Base-by-base conservation (phyloP, 352 stramenopile genomes). In the Globisporangium acanthophoron region DNA sequence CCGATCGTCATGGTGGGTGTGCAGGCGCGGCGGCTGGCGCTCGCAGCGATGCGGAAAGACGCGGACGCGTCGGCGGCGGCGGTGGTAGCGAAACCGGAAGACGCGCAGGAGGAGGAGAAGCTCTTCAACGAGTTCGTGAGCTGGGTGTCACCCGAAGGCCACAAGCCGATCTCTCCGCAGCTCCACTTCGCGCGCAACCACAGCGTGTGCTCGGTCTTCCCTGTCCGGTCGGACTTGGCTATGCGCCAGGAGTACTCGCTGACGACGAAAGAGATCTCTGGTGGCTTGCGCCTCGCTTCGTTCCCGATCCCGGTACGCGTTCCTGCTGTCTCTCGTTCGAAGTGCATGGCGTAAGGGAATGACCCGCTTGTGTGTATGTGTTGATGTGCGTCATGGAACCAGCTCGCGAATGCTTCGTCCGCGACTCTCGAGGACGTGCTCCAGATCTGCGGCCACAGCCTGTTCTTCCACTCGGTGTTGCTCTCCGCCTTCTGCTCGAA, bases 401-500 rank as follows among this genome's bases (percentile, higher is more conserved):
- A 93, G 79, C 58, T 91, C 3, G 57, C 64, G 9, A 85, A 87
- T 45, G 73, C 76, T n/a, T 89, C 85, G 18, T 68, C 67, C 3
- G 70, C 70, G 51, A 91, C 78, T 5, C 58, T 95, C 24, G 65
- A 60, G 15, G 85, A 70, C 24, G 76, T 93, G 47, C 67, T 95
- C n/a, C 73, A 90, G 66, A 80, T 95, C 40, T 90, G 78, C 53
- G 83, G 83, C 3, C 74, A 90, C 58, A 95, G 82, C 61, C 59
- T 95, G n/a, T 88, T 93, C 49, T 95, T 95, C 67, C 83, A 95
- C 54, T 87, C 83, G 21, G 65, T 92, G 9, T 55, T 95, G 21
- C 65, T 92, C 5, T 90, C 81, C 21, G 78, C 73, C 1, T 95
- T 95, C 55, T 79, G 68, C 52, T 85, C 76, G 11, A 80, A 72